Evolutionary conservation across 2,329 filamentous ascomycete species (phyloP), one percentile per base, ranked within the genome.

Genomic region (Fusarium veterinarium): DNA sequence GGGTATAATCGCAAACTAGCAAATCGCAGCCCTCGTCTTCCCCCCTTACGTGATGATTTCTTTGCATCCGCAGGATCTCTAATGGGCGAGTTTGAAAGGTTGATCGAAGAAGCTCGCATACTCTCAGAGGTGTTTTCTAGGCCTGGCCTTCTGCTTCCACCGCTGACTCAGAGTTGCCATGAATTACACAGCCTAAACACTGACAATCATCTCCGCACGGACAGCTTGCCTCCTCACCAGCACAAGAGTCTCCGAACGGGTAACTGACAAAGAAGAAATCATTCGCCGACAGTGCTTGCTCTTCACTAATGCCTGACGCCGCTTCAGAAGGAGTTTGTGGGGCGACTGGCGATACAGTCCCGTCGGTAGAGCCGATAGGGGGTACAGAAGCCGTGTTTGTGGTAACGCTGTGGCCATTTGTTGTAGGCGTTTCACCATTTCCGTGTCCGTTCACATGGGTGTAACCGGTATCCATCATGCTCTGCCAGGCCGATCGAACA

Each of bases 221-320:
- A 75, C 89, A 91, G 44, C 82, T 85, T 17, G 83, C 80, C 64
- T 82, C 82, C 64, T 86, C 84, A 5, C 88, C 87, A 1, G 82
- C 83, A 75, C 88, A 89, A 2, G 80, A 78, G 30, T 86, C 83
- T 8, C 81, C 80, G 61, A 84, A 86, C 6, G 86, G 84, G 69
- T 90, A 87, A 60, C 84, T 86, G 63, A 91, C 88, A 73, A 91
- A 91, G 76, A 90, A 86, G 80, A 88, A 91, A 76, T 90, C 87
- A 57, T 81, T 84, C 3, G 85, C 85, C 4, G 85, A 83, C 30
- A 89, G 77, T 11, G 81, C 83, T 74, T 89, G 85, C 68, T 89
- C 88, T 57, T 90, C 87, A 59, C 80, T 81, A 19, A 82, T 72
- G 0, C 79, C 81, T 3, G 84, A 84, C 5, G 85, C 83, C 10